These are phyloP conservation scores for Chrysopogon serrulatus DNA, from an alignment of 176 grass and related monocot genomes.

Conservation along the genomic window DNA sequence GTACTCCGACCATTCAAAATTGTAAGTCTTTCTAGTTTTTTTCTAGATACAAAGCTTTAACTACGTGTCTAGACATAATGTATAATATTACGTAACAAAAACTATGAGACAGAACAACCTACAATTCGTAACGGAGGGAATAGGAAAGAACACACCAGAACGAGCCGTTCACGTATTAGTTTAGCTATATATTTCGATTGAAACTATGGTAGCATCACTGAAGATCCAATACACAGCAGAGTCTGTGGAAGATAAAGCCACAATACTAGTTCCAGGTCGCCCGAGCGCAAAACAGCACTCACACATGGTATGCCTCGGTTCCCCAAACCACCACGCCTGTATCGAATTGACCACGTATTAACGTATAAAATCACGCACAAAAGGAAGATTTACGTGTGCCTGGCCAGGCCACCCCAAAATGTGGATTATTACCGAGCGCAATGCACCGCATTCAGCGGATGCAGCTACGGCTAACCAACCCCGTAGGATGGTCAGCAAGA, in stretches of 20 bases:
- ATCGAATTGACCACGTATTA: not conserved
- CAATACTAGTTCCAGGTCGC: not conserved
- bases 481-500: not conserved
- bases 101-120: too few relatives aligned
- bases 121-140: too few relatives aligned
- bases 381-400: not conserved
- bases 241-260: not conserved
- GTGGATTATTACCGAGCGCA: not conserved
- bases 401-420: not conserved
- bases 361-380: not conserved
- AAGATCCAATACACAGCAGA: not conserved
- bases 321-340: not conserved
- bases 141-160: not conserved
- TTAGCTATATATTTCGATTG: too few relatives aligned
- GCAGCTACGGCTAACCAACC: not conserved
- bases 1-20: too few relatives aligned
- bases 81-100: too few relatives aligned
- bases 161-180: not conserved
- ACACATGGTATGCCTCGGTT: not conserved
- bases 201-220: not conserved
- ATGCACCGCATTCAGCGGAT: not conserved
- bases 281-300: not conserved
- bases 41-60: too few relatives aligned
- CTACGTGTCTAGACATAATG: too few relatives aligned
- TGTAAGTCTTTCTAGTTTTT: too few relatives aligned